Evolutionary conservation across 371 early-diverging fungal species (phyloP).

Genomic region (Massospora cicadina): DNA sequence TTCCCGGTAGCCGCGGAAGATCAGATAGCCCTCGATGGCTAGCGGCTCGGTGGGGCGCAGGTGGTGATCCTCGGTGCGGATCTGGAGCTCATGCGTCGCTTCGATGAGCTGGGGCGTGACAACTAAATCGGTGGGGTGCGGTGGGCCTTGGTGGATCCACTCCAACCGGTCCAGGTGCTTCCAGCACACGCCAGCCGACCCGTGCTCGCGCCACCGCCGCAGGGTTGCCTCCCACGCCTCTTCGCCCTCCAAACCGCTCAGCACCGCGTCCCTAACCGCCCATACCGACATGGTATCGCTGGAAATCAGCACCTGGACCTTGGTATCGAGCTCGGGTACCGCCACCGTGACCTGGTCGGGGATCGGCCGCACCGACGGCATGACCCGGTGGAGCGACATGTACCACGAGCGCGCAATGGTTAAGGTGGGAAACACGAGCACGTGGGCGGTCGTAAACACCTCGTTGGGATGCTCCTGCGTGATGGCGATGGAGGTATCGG

Average conservation of each 20-base stretch:
- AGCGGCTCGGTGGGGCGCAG: not conserved
- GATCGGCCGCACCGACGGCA: not conserved
- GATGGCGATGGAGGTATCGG: not conserved
- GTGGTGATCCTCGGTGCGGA: not conserved
- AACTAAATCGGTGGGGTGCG: not conserved
- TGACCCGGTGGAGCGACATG: not conserved
- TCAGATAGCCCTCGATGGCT: slow-evolving; percentile 6
- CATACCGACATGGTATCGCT: not conserved
- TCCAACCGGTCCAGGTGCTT: slow-evolving; percentile 4
- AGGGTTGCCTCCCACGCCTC: not conserved
- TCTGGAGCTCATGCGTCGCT: slow-evolving; percentile 7
- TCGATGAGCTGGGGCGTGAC: slow-evolving; percentile 9
- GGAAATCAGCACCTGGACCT: not conserved
- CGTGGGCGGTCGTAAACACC: not conserved
- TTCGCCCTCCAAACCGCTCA: slow-evolving; percentile 1
- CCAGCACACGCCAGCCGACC: not conserved
- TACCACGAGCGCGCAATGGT: slow-evolving; percentile 4
- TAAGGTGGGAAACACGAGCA: slow-evolving; percentile 4
- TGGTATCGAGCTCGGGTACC: slow-evolving; percentile 6
- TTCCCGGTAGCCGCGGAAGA: slow-evolving; percentile 6
- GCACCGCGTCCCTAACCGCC: slow-evolving; percentile 1
- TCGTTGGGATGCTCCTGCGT: not conserved
- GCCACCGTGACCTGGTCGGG: not conserved
- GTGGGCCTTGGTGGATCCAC: not conserved
- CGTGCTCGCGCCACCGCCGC: not conserved